Evolutionary conservation across 2,329 filamentous ascomycete species (phyloP), one percentile per base, ranked within the genome.

Genomic region (Aspergillus sp.): DNA sequence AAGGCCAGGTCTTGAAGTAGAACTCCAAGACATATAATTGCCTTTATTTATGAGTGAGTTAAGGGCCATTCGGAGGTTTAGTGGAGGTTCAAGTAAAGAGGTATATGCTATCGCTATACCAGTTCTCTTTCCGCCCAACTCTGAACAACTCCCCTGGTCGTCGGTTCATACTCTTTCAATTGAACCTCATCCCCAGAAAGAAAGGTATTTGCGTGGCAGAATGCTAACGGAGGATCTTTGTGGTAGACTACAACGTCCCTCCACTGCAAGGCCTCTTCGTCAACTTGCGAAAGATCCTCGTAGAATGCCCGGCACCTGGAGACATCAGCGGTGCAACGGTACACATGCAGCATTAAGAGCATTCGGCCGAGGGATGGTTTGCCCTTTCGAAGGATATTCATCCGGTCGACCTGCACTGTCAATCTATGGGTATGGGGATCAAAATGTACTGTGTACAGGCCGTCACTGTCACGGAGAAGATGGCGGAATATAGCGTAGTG

Each of bases 151-250:
- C 85, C 86, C 68, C 81, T 76, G 1, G 78, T 67, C n/a, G 79
- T 86, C 3, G 84, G 74, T 56, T 85, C 82, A 67, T 89, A 88
- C 76, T 87, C 85, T 69, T 77, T 83, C 68, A 88, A 68, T n/a
- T 71, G 72, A 22, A 85, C 80, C 54, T 74, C 67, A 11, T 76
- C 80, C 15, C 72, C 76, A 0, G 72, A 65, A 0, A 80, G 46
- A 58, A 79, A 80, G 0, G 87, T 89, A 69, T 89, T 89, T 1
- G 85, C 84, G 71, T 89, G 87, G 45, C 87, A 85, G 74, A 88
- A 89, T n/a, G 86, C 80, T 72, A 86, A 82, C 61, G 83, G 82
- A 70, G 85, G 84, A 3, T 65, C 61, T 34, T 64, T 59, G 68
- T 84, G 84, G 49, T 77, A 76, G 59, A 88, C 70, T 6, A 89